Conservation (phyloP, 2,329 filamentous ascomycete genomes). For the Scytalidium sp. region DNA sequence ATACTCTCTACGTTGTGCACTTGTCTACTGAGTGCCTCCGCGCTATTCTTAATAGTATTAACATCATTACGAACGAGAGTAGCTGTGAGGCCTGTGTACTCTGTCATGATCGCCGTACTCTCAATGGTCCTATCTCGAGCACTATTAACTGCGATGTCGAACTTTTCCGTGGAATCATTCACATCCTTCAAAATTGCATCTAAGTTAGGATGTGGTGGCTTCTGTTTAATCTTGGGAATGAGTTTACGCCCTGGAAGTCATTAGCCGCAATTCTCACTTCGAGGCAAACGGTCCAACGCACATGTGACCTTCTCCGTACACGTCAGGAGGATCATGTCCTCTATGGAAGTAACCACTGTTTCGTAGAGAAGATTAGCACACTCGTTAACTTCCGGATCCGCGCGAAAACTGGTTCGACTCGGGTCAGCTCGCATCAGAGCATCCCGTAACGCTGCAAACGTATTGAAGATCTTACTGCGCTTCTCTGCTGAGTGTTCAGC, state of each 20-base stretch:
- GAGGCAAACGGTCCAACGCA: too few species aligned
- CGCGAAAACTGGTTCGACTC: neutral
- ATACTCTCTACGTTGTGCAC: too few species aligned
- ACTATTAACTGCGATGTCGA: neutral
- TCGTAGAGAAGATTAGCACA: neutral
- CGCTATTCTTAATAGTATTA: neutral
- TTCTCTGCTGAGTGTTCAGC: neutral
- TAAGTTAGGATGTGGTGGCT: neutral
- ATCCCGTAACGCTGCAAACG: conserved; percentile 1
- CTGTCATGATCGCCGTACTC: neutral
- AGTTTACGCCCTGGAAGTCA: neutral
- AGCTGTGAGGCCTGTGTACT: neutral
- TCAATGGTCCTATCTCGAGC: neutral
- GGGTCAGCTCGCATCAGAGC: conserved; percentile 1
- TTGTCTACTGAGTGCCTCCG: neutral
- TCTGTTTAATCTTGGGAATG: neutral
- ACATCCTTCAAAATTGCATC: neutral
- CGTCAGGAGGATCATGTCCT: conserved; percentile 4
- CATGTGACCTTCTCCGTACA: neutral
- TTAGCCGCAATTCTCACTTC: too few species aligned
- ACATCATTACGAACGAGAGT: neutral
- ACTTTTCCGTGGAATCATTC: neutral
- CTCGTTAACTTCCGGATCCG: neutral
- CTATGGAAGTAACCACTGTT: neutral
- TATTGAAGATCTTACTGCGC: neutral